phyloP scores from a whole-genome alignment of 164 flowering plant species.

The Vitis cinerea region DNA sequence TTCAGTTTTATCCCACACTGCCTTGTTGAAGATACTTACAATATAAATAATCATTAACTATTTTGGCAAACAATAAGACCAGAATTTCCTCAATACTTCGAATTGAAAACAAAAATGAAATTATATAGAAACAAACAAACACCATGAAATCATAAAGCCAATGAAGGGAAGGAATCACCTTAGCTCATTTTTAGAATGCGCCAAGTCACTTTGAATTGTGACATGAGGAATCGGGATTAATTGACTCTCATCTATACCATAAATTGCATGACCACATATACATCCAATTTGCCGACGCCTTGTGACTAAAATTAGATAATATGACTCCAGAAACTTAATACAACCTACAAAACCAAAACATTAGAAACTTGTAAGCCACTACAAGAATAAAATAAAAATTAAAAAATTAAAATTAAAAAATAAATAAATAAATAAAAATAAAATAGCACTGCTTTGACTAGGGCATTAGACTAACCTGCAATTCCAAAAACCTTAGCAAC shows the following conservation, averaged over 20 bases:
- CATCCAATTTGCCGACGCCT: constrained; percentile 91
- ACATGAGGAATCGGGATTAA: constrained; percentile 85
- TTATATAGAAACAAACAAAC: not conserved
- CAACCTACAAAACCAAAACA: constrained; percentile 52
- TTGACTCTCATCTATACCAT: constrained; percentile 89
- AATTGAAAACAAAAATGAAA: not conserved
- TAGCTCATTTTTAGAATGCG: constrained; percentile 91
- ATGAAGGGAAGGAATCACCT: constrained; percentile 41
- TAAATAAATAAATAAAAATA: not conserved
- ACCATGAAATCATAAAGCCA: not conserved
- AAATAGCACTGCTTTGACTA: not conserved
- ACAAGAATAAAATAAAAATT: not conserved
- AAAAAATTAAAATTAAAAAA: no score
- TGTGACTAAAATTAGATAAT: constrained; percentile 86
- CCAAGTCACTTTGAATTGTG: constrained; percentile 81
- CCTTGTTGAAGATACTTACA: no score
- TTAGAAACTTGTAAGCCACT: not conserved
- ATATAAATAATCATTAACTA: no score
- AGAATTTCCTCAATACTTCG: not conserved
- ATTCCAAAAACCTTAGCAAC: constrained; percentile 86
- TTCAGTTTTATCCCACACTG: no score
- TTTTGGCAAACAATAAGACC: no score
- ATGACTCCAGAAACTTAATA: constrained; percentile 90
- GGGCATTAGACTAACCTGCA: constrained; percentile 54
- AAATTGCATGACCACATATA: constrained; percentile 95